Conservation (phyloP, 2,329 filamentous ascomycete genomes). For the Penicillium janthinellum region DNA sequence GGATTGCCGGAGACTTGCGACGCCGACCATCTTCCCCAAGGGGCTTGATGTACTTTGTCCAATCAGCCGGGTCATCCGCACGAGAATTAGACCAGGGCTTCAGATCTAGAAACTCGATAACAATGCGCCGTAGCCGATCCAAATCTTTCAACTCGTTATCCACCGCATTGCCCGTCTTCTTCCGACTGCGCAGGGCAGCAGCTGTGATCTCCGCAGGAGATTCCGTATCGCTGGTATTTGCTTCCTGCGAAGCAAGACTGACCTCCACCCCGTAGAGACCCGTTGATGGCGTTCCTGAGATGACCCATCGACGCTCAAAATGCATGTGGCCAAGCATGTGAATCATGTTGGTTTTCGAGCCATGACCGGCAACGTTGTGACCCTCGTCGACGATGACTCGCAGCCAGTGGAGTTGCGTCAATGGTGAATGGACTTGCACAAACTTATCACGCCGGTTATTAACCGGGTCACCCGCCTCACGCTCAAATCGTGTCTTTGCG, state of each 20-base stretch:
- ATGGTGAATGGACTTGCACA: constrained; percentile 57
- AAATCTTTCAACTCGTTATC: constrained; percentile 65
- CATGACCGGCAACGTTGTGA: constrained; percentile 74
- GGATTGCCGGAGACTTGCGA: constrained; percentile 53
- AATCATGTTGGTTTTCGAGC: constrained; percentile 60
- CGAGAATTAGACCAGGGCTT: constrained; percentile 74
- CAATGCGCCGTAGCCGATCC: constrained; percentile 65
- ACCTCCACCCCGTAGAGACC: constrained; percentile 77
- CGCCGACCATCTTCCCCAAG: constrained; percentile 57
- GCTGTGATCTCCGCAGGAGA: constrained; percentile 34
- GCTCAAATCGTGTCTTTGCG: constrained; percentile 72
- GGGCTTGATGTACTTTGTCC: constrained; percentile 72
- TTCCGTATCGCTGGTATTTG: constrained; percentile 38
- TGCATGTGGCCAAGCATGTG: constrained; percentile 56
- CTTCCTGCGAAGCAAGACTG: constrained; percentile 51
- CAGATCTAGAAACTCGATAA: constrained; percentile 71
- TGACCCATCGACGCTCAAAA: constrained; percentile 78
- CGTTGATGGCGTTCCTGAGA: constrained; percentile 85
- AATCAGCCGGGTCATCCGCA: constrained; percentile 64
- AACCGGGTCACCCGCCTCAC: constrained; percentile 58
- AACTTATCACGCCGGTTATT: constrained; percentile 52
- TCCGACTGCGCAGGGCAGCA: constrained; percentile 36
- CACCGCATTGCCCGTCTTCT: constrained; percentile 43
- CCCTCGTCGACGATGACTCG: constrained; percentile 91
- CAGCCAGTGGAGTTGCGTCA: constrained; percentile 78